Base-by-base conservation (phyloP, 306 rosid species). In the Phaseolus lunatus region DNA sequence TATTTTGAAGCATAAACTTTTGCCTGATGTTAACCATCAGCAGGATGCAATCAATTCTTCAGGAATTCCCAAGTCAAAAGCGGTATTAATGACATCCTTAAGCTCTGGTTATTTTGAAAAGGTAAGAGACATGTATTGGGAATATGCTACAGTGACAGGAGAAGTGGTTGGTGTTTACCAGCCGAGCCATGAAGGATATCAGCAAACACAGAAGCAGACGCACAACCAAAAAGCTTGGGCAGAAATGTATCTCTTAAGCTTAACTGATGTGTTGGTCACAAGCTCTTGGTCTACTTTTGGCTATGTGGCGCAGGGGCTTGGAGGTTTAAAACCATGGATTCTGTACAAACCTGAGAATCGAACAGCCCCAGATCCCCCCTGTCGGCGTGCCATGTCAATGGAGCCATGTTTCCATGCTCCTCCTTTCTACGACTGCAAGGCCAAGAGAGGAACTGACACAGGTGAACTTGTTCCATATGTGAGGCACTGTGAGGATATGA, bases 231-330 rank as follows among this genome's bases (percentile, higher is more conserved):
- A 90, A 81, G 96, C 96, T 56, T 83, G 78, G 86, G 88, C 96
- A 0, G 96, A 90, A 85, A 90, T 90, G 90, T 90, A 88, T 15
- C 80, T 90, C 4, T 78, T 90, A 63, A 90, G 96, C 73, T 72
- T 90, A 83, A 85, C 89, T 9, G 91, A 90, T 24, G 74, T 65
- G 41, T 65, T 90, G 88, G 82, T 90, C 47, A 90, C 91, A 5
- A 90, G 96, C 72, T 85, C 93, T 11, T 90, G 96, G 96, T 90
- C 96, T 4, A 90, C 96, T 11, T 90, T 90, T n/a, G 96, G 96
- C 31, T 90, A 90, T 9, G 96, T 90, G 47, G 93, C 96, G 9
- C 96, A 90, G 57, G 86, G 93, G 49, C 91, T 90, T 61, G 91
- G 93, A 3, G 96, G 96, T 16, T 71, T 90, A 66, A 87, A 78